Percentiles rank a stretch among this genome's conserved stretches.
These are phyloP conservation scores for Linum tenue DNA, from an alignment of 345 rosid genomes.

Conservation along the genomic window DNA sequence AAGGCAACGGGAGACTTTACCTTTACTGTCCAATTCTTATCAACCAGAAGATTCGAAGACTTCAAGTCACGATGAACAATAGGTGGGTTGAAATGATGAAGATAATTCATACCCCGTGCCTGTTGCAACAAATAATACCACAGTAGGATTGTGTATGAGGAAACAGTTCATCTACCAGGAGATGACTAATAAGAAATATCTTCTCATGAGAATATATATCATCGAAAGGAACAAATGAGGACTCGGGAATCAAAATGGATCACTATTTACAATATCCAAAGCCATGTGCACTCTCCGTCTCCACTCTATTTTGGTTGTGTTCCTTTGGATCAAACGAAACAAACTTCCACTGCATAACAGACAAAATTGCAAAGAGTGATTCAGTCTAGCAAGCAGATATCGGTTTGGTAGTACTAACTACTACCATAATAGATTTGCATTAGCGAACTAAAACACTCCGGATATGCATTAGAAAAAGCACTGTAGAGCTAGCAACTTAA, in stretches of 20 bases:
- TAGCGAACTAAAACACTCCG: neutral
- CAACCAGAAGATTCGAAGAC: slow-evolving; percentile 94
- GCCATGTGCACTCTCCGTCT: slow-evolving; percentile 84
- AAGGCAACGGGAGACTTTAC: slow-evolving; percentile 17
- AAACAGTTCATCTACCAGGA: neutral
- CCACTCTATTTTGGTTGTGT: slow-evolving; percentile 73
- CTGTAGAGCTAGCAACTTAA: neutral
- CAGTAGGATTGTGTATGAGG: slow-evolving; percentile 1
- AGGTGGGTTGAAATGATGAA: slow-evolving; percentile 89
- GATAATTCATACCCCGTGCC: slow-evolving; percentile 98
- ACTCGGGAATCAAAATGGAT: neutral
- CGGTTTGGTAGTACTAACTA: neutral
- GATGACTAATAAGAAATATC: neutral
- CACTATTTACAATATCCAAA: slow-evolving; percentile 66
- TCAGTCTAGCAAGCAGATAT: slow-evolving; percentile 10
- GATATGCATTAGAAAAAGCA: neutral
- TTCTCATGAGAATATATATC: neutral
- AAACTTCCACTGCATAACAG: slow-evolving; percentile 77
- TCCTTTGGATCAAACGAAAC: slow-evolving; percentile 74
- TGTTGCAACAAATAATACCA: slow-evolving; percentile 22
- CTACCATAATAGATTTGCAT: slow-evolving; percentile 1
- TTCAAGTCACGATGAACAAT: slow-evolving; percentile 96
- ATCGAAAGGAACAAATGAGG: neutral
- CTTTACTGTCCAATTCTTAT: slow-evolving; percentile 91
- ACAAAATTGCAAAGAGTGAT: slow-evolving; percentile 9